phyloP scores from a whole-genome alignment of 345 rosid species.

The Eucalyptus pauciflora region DNA sequence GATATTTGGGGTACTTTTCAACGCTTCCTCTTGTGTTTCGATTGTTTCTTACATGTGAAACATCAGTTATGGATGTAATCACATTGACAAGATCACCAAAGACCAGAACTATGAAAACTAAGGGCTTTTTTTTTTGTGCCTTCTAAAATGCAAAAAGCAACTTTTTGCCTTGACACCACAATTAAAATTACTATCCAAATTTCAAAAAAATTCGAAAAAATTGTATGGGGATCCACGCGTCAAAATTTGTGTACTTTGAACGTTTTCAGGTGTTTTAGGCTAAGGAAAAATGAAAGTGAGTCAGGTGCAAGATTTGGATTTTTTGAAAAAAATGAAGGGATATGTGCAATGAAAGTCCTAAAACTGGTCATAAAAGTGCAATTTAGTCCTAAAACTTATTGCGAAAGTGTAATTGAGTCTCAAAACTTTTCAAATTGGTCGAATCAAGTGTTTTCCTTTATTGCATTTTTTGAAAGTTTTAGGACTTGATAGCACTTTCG shows the following conservation, averaged over 20 bases:
- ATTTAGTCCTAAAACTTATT: background rate
- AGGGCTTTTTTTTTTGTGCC: background rate
- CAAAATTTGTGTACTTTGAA: background rate
- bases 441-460: background rate
- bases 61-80: background rate
- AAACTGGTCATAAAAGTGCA: background rate
- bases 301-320: background rate
- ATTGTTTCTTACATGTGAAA: background rate
- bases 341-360: background rate
- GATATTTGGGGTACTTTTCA: background rate
- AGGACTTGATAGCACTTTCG: background rate
- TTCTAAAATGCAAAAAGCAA: background rate
- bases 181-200: background rate
- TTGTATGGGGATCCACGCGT: background rate
- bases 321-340: background rate
- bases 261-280: background rate
- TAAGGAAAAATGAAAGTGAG: background rate
- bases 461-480: no score
- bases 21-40: background rate
- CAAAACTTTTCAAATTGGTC: background rate
- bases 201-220: background rate
- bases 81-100: background rate
- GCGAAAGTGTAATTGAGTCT: rapidly evolving
- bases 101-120: background rate
- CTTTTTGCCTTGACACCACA: background rate